Base-by-base conservation (phyloP, 176 grass and related monocot genomes). In the Eleusine coracana region DNA sequence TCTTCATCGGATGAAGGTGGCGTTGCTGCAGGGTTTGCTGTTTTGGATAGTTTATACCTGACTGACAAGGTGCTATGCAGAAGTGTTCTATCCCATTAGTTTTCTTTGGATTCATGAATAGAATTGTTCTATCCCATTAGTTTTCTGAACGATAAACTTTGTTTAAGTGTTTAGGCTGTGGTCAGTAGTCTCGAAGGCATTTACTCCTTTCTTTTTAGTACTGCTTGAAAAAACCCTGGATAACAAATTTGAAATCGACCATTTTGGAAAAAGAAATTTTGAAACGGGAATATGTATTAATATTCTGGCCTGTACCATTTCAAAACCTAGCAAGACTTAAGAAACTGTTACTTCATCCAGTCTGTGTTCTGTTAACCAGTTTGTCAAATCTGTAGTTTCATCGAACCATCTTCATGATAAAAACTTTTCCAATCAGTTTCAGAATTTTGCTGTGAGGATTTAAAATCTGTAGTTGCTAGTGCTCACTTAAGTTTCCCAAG, bases 1-100 rank as follows among this genome's bases (percentile, higher is more conserved):
- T 93, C 96, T 82, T 95, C 96, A 44, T 98, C 96, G 29, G 92
- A 98, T 85, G 96, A 98, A 88, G 96, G 96, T 42, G 96, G 96
- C 16, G 96, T 98, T 83, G 96, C 92, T 40, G 88, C 96, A 52
- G 96, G 96, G 28, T 98, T 91, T 90, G 96, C 96, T 77, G 96
- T 98, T 82, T 86, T 98, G 79, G 96, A 98, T 78, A 93, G 96
- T 74, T 63, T 95, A 70, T 92, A 98, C 76, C 83, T 93, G 63
- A 98, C 88, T 62, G 74, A 95, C 54, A 81, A 87, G 81, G 71
- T 92, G 73, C 86, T 82, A 7, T 41, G 20, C 25, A 49, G 41
- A 52, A 20, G 38, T 7, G 15, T 71, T 61, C 29, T 70, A 59
- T 21, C 21, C 42, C 72, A 80, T 69, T 69, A 27, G 7, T 75